Conservation (phyloP, 441 rosid species). For the Pelargonium cotyledonis region DNA sequence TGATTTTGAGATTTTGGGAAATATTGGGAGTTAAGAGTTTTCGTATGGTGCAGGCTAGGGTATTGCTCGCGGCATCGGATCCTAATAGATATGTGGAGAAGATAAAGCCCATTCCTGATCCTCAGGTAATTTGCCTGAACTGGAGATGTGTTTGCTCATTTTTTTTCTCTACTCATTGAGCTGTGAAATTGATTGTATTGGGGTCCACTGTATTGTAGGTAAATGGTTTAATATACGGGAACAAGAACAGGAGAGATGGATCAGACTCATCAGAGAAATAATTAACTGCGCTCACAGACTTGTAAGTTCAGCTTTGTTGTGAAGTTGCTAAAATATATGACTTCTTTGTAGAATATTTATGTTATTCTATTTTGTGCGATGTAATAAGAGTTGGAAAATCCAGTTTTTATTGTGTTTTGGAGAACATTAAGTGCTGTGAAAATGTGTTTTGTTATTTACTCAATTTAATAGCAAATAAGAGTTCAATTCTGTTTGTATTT, state of each 20-base stretch:
- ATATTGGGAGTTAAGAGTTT: not conserved
- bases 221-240: conserved; percentile 72
- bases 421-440: not conserved
- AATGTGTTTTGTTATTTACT: not conserved
- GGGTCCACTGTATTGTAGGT: conserved; percentile 33
- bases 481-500: not conserved
- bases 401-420: not conserved
- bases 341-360: not conserved
- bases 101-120: conserved; percentile 70
- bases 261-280: conserved; percentile 24
- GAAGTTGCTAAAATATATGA: not conserved
- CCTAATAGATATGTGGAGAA: conserved; percentile 59
- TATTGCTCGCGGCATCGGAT: conserved; percentile 59
- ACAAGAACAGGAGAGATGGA: conserved; percentile 37
- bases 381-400: not conserved
- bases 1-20: too few species aligned
- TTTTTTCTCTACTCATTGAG: not conserved
- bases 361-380: not conserved
- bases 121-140: conserved; percentile 42
- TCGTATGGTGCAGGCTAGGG: conserved; percentile 47
- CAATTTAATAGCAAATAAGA: not conserved
- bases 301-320: conserved; percentile 16
- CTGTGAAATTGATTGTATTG: too few species aligned
- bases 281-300: not conserved
- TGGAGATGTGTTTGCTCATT: not conserved